Evolutionary conservation across 345 rosid genomes (phyloP).

Genomic region (Sonneratia alba): DNA sequence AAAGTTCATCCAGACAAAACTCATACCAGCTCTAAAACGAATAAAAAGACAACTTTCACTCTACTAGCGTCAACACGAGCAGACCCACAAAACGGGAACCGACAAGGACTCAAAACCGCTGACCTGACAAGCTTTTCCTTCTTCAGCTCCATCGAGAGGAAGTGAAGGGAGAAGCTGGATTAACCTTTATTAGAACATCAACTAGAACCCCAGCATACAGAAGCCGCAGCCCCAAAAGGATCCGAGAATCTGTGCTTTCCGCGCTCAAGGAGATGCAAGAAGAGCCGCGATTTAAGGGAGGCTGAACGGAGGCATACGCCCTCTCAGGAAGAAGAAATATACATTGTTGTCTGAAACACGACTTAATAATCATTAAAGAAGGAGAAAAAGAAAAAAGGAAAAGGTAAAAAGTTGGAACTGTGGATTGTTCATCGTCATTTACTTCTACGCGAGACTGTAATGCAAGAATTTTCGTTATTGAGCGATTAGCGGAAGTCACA

Average conservation of each 20-base stretch:
- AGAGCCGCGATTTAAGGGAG: neutral
- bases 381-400: neutral
- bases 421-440: neutral
- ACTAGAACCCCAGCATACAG: neutral
- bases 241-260: neutral
- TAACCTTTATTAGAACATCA: neutral
- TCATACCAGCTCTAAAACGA: neutral
- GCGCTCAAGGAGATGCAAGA: neutral
- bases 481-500: neutral
- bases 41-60: neutral
- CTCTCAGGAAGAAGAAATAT: neutral
- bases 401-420: neutral
- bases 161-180: neutral
- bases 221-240: neutral
- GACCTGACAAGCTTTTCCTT: slow-evolving; percentile 54
- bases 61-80: slow-evolving; percentile 2
- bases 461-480: neutral
- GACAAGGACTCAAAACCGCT: slow-evolving; percentile 2
- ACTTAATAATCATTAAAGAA: neutral
- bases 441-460: neutral
- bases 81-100: slow-evolving; percentile 8
- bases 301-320: neutral
- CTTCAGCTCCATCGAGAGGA: slow-evolving; percentile 40
- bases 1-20: neutral
- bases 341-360: neutral